phyloP scores from a whole-genome alignment of 2,329 filamentous ascomycete species.

The Phaeosphaeriaceae sp. region DNA sequence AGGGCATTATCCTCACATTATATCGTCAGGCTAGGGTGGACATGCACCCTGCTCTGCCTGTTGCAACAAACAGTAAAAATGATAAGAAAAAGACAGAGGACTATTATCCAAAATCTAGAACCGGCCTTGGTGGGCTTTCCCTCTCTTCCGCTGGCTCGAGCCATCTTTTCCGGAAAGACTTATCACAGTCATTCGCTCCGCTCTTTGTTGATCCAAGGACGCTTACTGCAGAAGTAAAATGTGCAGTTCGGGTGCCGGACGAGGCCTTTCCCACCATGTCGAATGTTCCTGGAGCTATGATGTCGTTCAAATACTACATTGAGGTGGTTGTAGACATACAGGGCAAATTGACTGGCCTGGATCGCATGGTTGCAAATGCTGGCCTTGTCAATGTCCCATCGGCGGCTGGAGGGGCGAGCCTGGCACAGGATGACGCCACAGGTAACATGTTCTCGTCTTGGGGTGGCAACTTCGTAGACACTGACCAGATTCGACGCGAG shows the following conservation, averaged over 20 bases:
- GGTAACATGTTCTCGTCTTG: slow-evolving; percentile 59
- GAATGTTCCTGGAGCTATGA: slow-evolving; percentile 88
- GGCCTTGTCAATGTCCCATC: slow-evolving; percentile 57
- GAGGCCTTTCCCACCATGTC: slow-evolving; percentile 92
- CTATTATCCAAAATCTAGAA: slow-evolving; percentile 84
- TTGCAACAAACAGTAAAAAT: slow-evolving; percentile 67
- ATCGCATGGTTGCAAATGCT: slow-evolving; percentile 65
- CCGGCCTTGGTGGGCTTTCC: slow-evolving; percentile 84
- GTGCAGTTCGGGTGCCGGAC: slow-evolving; percentile 84
- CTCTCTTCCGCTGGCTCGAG: slow-evolving; percentile 84
- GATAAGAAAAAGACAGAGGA: slow-evolving; percentile 78
- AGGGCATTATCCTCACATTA: slow-evolving; percentile 90
- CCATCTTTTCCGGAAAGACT: slow-evolving; percentile 93
- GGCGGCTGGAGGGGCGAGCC: slow-evolving; percentile 50
- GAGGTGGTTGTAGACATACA: slow-evolving; percentile 93
- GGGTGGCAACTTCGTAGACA: slow-evolving; percentile 80
- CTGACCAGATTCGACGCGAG: slow-evolving; percentile 81
- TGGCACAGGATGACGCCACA: slow-evolving; percentile 45
- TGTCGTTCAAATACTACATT: slow-evolving; percentile 91
- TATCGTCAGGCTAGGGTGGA: slow-evolving; percentile 93
- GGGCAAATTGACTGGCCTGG: slow-evolving; percentile 79
- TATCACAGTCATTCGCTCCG: slow-evolving; percentile 86
- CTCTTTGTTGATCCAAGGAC: slow-evolving; percentile 84
- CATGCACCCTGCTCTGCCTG: slow-evolving; percentile 69
- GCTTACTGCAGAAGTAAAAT: slow-evolving; percentile 78